Conservation (phyloP, 2,329 filamentous ascomycete species). For the Pestalotiopsis sp. region DNA sequence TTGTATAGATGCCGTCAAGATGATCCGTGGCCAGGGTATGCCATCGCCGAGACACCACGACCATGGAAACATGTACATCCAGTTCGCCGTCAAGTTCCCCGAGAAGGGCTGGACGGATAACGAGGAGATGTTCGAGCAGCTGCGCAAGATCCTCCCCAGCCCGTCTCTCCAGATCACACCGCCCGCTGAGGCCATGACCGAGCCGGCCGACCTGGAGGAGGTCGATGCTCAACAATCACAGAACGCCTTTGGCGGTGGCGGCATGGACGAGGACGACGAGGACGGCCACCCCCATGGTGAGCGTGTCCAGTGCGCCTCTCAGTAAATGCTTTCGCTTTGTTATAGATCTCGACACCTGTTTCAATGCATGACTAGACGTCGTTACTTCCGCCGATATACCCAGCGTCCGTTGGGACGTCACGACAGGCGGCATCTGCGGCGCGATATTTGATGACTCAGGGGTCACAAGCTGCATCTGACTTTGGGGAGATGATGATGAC, state of each 20-base stretch:
- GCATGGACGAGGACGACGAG: slow-evolving; percentile 77
- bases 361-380: slow-evolving; percentile 12
- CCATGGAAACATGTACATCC: slow-evolving; percentile 93
- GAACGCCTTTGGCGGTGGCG: slow-evolving; percentile 67
- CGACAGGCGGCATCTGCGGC: slow-evolving; percentile 30
- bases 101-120: slow-evolving; percentile 72
- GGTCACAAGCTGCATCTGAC: slow-evolving; percentile 23
- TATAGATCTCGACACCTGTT: slow-evolving; percentile 17
- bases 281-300: slow-evolving; percentile 75
- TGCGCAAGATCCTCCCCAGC: slow-evolving; percentile 84
- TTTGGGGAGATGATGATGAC: slow-evolving; percentile 16
- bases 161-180: slow-evolving; percentile 65
- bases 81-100: slow-evolving; percentile 97
- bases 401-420: slow-evolving; percentile 8
- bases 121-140: slow-evolving; percentile 71
- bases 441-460: slow-evolving; percentile 28
- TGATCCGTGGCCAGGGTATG: slow-evolving; percentile 97
- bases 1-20: slow-evolving; percentile 78
- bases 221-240: slow-evolving; percentile 72
- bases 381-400: background rate
- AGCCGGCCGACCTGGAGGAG: slow-evolving; percentile 85
- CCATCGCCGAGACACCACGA: slow-evolving; percentile 95
- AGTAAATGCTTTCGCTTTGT: slow-evolving; percentile 57
- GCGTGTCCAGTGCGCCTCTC: slow-evolving; percentile 84
- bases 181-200: slow-evolving; percentile 85